Evolutionary conservation across 1,139 yeast species (phyloP), one percentile per base, ranked within the genome.

Genomic region (Yamadazyma mexicana): DNA sequence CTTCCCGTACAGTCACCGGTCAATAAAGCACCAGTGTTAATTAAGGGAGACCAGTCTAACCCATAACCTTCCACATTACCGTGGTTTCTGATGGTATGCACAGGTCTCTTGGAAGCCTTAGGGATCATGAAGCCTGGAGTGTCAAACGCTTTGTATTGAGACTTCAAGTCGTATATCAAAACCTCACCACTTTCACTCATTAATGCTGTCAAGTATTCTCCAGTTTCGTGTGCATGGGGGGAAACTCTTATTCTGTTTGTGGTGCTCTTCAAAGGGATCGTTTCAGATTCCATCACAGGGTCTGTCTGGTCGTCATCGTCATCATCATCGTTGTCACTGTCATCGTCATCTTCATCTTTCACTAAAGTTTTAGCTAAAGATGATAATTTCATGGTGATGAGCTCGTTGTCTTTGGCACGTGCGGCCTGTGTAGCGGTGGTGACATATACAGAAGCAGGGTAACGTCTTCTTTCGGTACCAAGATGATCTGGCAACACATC

Each of bases 61-160:
- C 96, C 99, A 57, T 89, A 92, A 22, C 99, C 98, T 69, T 92
- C 99, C 15, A 87, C 95, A 53, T 84, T 83, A n/a, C 97, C 96
- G 59, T 92, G 99, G 48, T 71, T 76, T 55, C 79, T 77, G 45
- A 94, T 73, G n/a, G 96, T 88, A 63, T 91, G 92, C 14, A 81
- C 58, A 14, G 98, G 96, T 58, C 83, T 78, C 59, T 86, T 88
- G 48, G 83, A 76, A 22, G 74, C 64, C 61, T 89, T 89, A 36
- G 95, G 88, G 47, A 91, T 79, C 56, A 78, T 73, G 52, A 75
- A 84, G 5, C 97, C 97, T 10, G 98, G 96, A 5, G 84, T 77
- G 55, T 87, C 94, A 52, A 92, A 86, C 6, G 96, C 88, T 55
- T 82, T 83, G 56, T 75, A 69, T 58, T 89, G 97, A 8, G 91